phyloP scores from a whole-genome alignment of 805 yeast species.

The Nakazawaea laoshanensis region DNA sequence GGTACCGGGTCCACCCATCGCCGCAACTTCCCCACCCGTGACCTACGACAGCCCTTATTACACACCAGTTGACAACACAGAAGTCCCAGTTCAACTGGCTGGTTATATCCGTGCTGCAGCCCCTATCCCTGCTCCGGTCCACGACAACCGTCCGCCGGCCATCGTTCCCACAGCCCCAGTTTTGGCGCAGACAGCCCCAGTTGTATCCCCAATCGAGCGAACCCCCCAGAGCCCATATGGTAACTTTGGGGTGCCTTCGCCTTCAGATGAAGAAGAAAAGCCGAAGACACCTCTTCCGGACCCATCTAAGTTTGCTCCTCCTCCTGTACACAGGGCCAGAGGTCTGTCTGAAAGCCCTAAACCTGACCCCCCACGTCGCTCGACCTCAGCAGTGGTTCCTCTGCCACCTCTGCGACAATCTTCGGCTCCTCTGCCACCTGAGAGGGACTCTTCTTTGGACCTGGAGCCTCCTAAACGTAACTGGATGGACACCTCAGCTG shows the following conservation, averaged over 20 bases:
- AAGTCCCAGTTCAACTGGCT: no score
- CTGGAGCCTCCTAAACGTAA: slow-evolving; percentile 1
- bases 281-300: slow-evolving; percentile 25
- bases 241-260: slow-evolving; percentile 9
- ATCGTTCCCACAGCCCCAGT: no score
- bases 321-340: slow-evolving; percentile 27
- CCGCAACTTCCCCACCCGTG: no score
- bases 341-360: slow-evolving; percentile 10
- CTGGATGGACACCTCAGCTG: slow-evolving; percentile 6
- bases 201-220: slow-evolving; percentile 10
- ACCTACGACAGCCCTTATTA: no score
- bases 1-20: no score
- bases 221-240: neutral
- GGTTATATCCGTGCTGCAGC: no score
- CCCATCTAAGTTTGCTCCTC: slow-evolving; percentile 30
- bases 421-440: neutral
- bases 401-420: neutral
- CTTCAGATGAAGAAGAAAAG: slow-evolving; percentile 7
- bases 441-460: no score
- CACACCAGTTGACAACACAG: no score
- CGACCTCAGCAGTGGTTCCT: neutral
- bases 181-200: no score
- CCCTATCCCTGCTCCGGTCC: no score
- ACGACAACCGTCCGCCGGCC: no score
- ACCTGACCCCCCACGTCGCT: neutral